Conservation (phyloP, 2,329 filamentous ascomycete species). For the Colletotrichum eremochloae region DNA sequence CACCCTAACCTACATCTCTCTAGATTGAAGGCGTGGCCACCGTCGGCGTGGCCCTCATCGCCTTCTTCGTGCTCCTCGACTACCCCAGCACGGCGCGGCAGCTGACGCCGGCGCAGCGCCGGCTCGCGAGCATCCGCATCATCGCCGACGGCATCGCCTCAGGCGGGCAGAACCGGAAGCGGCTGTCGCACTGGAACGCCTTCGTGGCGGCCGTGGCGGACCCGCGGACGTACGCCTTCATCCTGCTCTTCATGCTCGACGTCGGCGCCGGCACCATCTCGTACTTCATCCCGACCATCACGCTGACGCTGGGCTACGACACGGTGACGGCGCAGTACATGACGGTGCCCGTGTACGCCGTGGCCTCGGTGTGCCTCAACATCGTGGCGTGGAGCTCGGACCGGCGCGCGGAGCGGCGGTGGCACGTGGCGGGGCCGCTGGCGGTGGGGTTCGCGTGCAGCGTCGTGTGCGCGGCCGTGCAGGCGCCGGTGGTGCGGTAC, state of each 20-base stretch:
- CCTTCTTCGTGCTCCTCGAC: slow-evolving; percentile 78
- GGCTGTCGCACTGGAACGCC: slow-evolving; percentile 47
- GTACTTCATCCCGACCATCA: slow-evolving; percentile 67
- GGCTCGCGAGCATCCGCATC: slow-evolving; percentile 65
- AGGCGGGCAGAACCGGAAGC: slow-evolving; percentile 46
- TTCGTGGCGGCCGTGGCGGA: slow-evolving; percentile 55
- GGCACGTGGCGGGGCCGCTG: slow-evolving; percentile 44
- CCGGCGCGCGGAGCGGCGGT: slow-evolving; percentile 43
- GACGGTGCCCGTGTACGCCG: slow-evolving; percentile 53
- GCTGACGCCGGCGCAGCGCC: slow-evolving; percentile 72
- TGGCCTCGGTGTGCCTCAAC: slow-evolving; percentile 44
- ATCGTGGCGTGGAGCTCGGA: slow-evolving; percentile 45
- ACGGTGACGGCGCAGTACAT: slow-evolving; percentile 61
- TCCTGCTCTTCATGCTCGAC: slow-evolving; percentile 63
- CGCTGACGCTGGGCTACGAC: slow-evolving; percentile 62
- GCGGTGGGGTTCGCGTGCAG: slow-evolving; percentile 43
- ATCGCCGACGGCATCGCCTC: slow-evolving; percentile 56
- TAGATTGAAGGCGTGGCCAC: slow-evolving; percentile 72
- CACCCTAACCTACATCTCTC: too few species aligned
- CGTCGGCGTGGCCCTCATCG: slow-evolving; percentile 70
- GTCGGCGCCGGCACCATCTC: slow-evolving; percentile 62
- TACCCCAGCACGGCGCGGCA: slow-evolving; percentile 73
- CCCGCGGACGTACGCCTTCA: slow-evolving; percentile 62
- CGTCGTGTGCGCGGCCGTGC: slow-evolving; percentile 45
- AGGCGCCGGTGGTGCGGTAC: slow-evolving; percentile 46